phyloP scores from a whole-genome alignment of 2,329 filamentous ascomycete species.

The Beauveria medogensis region DNA sequence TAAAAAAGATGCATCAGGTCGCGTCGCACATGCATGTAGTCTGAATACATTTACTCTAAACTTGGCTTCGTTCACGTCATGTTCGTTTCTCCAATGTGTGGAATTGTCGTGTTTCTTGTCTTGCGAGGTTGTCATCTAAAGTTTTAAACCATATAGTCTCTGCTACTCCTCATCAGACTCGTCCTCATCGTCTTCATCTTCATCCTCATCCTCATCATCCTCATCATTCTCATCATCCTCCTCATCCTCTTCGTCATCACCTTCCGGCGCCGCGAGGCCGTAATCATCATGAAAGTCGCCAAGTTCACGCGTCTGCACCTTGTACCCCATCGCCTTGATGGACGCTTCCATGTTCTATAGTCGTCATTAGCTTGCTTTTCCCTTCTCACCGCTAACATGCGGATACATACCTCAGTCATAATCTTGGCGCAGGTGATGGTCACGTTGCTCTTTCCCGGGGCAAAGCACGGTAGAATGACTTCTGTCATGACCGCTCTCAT shows the following conservation, averaged over 20 bases:
- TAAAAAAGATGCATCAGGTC: too few relatives aligned
- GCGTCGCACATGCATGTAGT: background rate
- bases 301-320: constrained; percentile 64
- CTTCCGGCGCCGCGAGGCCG: constrained; percentile 59
- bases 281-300: constrained; percentile 85
- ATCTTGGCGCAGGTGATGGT: constrained; percentile 81
- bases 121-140: background rate
- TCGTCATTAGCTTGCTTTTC: constrained; percentile 13
- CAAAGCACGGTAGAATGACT: constrained; percentile 72
- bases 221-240: constrained; percentile 49
- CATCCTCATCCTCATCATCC: constrained; percentile 36
- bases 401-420: constrained; percentile 65
- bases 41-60: background rate
- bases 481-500: constrained; percentile 67
- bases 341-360: constrained; percentile 63
- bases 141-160: constrained; percentile 14
- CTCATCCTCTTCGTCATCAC: constrained; percentile 52
- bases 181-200: constrained; percentile 33
- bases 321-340: constrained; percentile 70
- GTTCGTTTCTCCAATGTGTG: background rate
- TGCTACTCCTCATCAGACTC: constrained; percentile 23
- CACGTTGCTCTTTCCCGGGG: constrained; percentile 71
- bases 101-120: background rate
- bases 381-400: background rate
- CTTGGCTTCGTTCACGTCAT: background rate